These are phyloP conservation scores for Neobulgaria alba DNA, from an alignment of 2,329 filamentous ascomycete genomes.

Conservation along the genomic window DNA sequence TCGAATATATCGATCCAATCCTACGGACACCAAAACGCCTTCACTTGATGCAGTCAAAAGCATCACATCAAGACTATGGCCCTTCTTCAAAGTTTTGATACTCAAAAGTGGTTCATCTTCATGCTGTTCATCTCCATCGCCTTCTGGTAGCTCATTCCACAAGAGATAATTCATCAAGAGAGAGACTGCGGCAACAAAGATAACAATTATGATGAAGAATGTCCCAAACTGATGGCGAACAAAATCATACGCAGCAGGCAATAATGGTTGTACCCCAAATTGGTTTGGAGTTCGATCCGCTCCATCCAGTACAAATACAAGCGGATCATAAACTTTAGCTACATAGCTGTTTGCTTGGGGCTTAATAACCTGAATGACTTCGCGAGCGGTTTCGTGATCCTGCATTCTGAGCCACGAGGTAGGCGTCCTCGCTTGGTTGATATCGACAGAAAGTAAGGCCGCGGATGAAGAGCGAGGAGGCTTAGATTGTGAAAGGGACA, in stretches of 20 bases:
- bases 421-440: slow-evolving; percentile 69
- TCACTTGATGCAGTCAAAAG: slow-evolving; percentile 53
- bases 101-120: slow-evolving; percentile 45
- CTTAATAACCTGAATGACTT: slow-evolving; percentile 69
- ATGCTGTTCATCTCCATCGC: slow-evolving; percentile 35
- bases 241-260: slow-evolving; percentile 59
- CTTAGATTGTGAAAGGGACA: slow-evolving; percentile 11
- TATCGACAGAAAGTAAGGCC: slow-evolving; percentile 43
- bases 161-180: slow-evolving; percentile 68
- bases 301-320: slow-evolving; percentile 62
- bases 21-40: slow-evolving; percentile 60
- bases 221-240: slow-evolving; percentile 47
- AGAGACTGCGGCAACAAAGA: slow-evolving; percentile 55
- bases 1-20: slow-evolving; percentile 59
- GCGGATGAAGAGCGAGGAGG: slow-evolving; percentile 18
- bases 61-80: slow-evolving; percentile 62
- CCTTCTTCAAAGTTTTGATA: slow-evolving; percentile 50
- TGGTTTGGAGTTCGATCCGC: slow-evolving; percentile 52
- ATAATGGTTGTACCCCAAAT: slow-evolving; percentile 37
- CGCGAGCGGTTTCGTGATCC: slow-evolving; percentile 68
- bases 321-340: slow-evolving; percentile 64
- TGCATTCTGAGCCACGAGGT: slow-evolving; percentile 69
- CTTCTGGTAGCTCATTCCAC: slow-evolving; percentile 45
- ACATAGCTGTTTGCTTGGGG: slow-evolving; percentile 63
- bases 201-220: slow-evolving; percentile 54